Base-by-base conservation (phyloP, 371 early-diverging fungal genomes). In the Syncephalastrum racemosum region DNA sequence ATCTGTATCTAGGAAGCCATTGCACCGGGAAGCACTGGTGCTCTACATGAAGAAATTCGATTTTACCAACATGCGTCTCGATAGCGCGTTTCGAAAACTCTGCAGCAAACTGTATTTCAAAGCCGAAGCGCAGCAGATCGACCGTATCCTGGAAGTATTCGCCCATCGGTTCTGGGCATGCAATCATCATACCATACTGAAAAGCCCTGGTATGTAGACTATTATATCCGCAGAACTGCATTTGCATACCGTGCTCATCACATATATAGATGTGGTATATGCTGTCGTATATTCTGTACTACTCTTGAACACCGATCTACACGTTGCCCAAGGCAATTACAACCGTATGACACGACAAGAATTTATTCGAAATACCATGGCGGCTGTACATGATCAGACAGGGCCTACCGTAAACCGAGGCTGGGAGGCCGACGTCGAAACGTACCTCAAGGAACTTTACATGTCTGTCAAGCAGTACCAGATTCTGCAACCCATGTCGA, bases 41-140 rank as follows among this genome's bases (percentile, higher is more conserved):
- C 72, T 74, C 39, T 95, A 90, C 63, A 90, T 96, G 81, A 63
- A 83, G 18, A 68, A 81, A 58, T 91, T 88, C 68, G 87, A 93
- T 50, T 95, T 95, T 63, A 27, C 65, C 7, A 77, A 73, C 15
- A 67, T 82, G 67, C 80, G 87, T 27, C 65, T 95, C 14, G 96
- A 96, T 61, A 78, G 77, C 47, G 90, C 91, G 4, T 90, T 95
- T 50, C 74, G 77, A 55, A 82, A 72, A 40, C 68, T 95, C 43
- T 93, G 94, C 56, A 77, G 81, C 19, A 87, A 90, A 27, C 73
- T 95, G 4, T 85, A 86, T 19, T 75, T 97, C 58, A 89, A 87
- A 46, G 97, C 92, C 14, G 97, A 97, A 70, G 87, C 95, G 5
- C 97, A 97, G 70, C 85, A 89, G 55, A 88, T 95, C 25, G 96